These are phyloP conservation scores for Crataegus laevigata DNA, from an alignment of 306 rosid species.

Conservation along the genomic window DNA sequence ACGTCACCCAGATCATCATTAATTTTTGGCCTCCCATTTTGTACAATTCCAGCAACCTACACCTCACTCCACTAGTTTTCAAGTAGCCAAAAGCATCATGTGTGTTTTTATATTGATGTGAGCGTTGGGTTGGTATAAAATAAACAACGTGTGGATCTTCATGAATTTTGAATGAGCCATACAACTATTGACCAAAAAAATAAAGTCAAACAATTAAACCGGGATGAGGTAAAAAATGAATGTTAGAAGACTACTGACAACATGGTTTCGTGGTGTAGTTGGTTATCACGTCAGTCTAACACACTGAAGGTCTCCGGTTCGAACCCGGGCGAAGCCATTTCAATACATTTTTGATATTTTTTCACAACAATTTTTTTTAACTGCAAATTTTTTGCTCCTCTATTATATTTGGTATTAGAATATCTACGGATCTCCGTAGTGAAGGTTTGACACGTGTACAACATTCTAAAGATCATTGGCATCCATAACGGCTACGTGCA, in stretches of 20 bases:
- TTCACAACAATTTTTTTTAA: not conserved
- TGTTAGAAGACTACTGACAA: not conserved
- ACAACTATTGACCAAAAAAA: not conserved
- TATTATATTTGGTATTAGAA: too few relatives aligned
- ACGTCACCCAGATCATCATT: slow-evolving; percentile 12
- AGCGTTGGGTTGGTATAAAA: slow-evolving; percentile 27
- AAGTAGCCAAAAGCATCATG: not conserved
- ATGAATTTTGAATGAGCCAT: slow-evolving; percentile 29
- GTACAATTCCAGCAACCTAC: not conserved
- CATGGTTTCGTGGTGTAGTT: slow-evolving; percentile 53
- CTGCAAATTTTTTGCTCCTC: too few relatives aligned
- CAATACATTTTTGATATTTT: too few relatives aligned
- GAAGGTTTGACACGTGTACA: too few relatives aligned
- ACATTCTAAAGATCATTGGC: too few relatives aligned
- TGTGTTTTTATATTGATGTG: not conserved
- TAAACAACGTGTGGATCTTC: slow-evolving; percentile 30
- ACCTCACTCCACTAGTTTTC: not conserved
- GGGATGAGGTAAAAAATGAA: rapidly evolving
- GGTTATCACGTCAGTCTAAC: slow-evolving; percentile 99
- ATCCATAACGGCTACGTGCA: too few relatives aligned
- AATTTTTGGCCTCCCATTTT: slow-evolving; percentile 23
- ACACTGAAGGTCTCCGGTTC: slow-evolving; percentile 68
- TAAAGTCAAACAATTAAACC: not conserved
- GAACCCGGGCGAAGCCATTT: slow-evolving; percentile 22
- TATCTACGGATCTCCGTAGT: too few relatives aligned